Base-by-base conservation (phyloP, 805 yeast genomes). In the Schizosaccharomyces octosporus region DNA sequence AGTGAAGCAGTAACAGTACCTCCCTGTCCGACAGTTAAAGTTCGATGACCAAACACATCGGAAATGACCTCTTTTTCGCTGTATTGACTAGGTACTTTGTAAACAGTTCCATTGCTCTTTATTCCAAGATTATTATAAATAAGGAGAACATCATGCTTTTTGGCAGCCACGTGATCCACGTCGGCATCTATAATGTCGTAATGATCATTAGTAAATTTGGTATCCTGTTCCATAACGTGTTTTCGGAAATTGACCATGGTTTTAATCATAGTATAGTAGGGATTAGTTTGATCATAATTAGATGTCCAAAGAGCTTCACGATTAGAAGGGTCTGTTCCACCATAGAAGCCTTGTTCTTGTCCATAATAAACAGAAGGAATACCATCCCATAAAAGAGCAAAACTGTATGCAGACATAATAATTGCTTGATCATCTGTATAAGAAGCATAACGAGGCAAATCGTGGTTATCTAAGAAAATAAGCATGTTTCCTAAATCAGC, bases 321-420 rank as follows among this genome's bases (percentile, higher is more conserved):
- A 19, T 62, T 62, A 15, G 32, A 1, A 32, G 63, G 63, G 42
- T 62, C 63, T 6, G 1, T 29, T n/a, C 51, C 59, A 19, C 63
- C 63, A 48, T 61, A 24, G 43, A 62, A 60, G 7, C 54, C 51
- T 48, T 62, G 63, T 41, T 62, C 63, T n/a, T 42, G 55, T 6
- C 63, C 63, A 51, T 62, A 62, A 54, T 60, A 62, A 55, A 62
- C 32, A 48, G 60, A 31, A 13, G 63, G 63, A 29, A 62, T 62
- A 9, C 63, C 63, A 19, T 59, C 48, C 57, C 54, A 62, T 5
- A 62, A 13, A 24, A 62, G 21, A 15, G 24, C 41, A 31, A 41
- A 59, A 6, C 63, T 36, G 11, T 45, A 42, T 4, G 60, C 62
- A 19, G 41, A 45, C 59, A 57, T 39, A n/a, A 36, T 42, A 13